Evolutionary conservation across 2,329 filamentous ascomycete species (phyloP).

Genomic region (Fusarium longipes): DNA sequence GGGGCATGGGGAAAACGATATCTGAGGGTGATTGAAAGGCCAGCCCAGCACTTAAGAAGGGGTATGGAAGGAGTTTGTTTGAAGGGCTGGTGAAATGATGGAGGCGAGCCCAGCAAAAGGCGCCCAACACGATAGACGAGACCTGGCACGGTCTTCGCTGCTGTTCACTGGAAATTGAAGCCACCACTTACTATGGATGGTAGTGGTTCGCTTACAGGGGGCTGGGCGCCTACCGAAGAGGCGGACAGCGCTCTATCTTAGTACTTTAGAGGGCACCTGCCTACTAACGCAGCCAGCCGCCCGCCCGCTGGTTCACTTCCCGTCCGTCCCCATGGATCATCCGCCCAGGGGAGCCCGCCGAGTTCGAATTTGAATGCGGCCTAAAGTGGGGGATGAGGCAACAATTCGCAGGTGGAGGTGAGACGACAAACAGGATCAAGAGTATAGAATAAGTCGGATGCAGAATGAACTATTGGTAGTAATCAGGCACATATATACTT

Average conservation of each 20-base stretch:
- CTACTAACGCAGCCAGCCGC: no score
- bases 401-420: constrained; percentile 28
- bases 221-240: constrained; percentile 16
- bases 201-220: constrained; percentile 21
- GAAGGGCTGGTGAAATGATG: constrained; percentile 8
- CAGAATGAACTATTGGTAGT: neutral
- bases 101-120: constrained; percentile 1
- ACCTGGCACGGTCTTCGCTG: neutral
- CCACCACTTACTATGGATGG: no score
- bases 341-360: constrained; percentile 7
- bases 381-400: constrained; percentile 41
- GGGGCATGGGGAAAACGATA: constrained; percentile 39
- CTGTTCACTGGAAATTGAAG: constrained; percentile 3
- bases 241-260: constrained; percentile 11
- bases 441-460: neutral
- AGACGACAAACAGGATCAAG: constrained; percentile 14
- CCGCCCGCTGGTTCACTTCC: constrained; percentile 6
- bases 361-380: constrained; percentile 32
- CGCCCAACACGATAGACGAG: constrained; percentile 1
- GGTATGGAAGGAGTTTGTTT: constrained; percentile 20
- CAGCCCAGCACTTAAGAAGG: constrained; percentile 24
- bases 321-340: neutral
- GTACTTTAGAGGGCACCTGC: neutral
- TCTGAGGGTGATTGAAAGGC: constrained; percentile 13
- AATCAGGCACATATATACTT: constrained; percentile 3